phyloP scores from a whole-genome alignment of 768 basidiomycete genomes.

The Russula lepida region DNA sequence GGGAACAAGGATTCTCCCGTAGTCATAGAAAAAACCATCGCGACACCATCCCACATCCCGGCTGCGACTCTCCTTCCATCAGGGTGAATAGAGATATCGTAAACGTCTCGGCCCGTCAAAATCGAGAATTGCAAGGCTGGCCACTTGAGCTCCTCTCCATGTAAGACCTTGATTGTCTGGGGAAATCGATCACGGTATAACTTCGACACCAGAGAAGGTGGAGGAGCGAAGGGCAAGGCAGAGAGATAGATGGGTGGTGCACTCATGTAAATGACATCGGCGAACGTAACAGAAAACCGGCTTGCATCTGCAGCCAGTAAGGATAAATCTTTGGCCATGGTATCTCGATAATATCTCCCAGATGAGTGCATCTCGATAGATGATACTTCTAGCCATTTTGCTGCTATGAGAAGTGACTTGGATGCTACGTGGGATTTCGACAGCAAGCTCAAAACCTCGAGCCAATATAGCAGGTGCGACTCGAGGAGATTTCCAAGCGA shows the following conservation, averaged over 20 bases:
- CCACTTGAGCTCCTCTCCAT: slow-evolving; percentile 14
- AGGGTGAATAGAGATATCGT: slow-evolving; percentile 21
- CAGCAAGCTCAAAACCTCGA: slow-evolving; percentile 30
- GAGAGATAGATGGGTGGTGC: slow-evolving; percentile 17
- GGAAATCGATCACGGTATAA: slow-evolving; percentile 12
- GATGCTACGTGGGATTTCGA: slow-evolving; percentile 16
- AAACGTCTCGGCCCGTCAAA: neutral
- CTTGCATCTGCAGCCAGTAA: slow-evolving; percentile 12
- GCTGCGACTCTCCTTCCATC: slow-evolving; percentile 18
- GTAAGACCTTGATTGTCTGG: neutral
- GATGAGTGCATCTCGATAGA: neutral
- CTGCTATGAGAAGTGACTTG: slow-evolving; percentile 16
- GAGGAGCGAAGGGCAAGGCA: slow-evolving; percentile 13
- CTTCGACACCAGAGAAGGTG: slow-evolving; percentile 7
- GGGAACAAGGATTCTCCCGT: slow-evolving; percentile 5
- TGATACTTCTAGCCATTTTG: slow-evolving; percentile 15
- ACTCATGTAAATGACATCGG: slow-evolving; percentile 7
- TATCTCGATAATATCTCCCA: neutral
- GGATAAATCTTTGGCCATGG: slow-evolving; percentile 5
- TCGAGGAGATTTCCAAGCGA: slow-evolving; percentile 23
- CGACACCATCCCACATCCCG: neutral
- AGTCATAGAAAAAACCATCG: neutral
- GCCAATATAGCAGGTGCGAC: slow-evolving; percentile 30
- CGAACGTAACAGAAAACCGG: slow-evolving; percentile 13
- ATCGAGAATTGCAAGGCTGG: slow-evolving; percentile 20